These are phyloP conservation scores for Macrolepiota fuliginosa DNA, from an alignment of 768 basidiomycete genomes.

Conservation along the genomic window DNA sequence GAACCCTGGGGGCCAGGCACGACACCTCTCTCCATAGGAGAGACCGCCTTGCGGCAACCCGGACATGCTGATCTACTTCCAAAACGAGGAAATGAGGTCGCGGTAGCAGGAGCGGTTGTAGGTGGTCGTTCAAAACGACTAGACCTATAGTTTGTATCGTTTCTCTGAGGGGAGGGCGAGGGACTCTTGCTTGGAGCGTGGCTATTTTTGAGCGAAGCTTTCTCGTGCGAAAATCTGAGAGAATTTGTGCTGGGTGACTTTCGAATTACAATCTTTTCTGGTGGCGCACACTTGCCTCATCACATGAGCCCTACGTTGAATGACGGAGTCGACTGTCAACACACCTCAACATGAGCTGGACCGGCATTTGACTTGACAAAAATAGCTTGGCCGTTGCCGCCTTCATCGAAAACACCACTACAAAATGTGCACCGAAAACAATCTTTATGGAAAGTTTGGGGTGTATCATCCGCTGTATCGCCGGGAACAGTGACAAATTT, in stretches of 20 bases:
- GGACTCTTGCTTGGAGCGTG: not conserved
- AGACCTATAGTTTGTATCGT: conserved; percentile 20
- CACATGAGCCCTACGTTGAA: conserved; percentile 6
- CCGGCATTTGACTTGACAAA: conserved; percentile 67
- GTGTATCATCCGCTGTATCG: conserved; percentile 35
- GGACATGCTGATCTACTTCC: conserved; percentile 66
- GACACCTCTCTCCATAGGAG: conserved; percentile 82
- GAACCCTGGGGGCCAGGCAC: conserved; percentile 83
- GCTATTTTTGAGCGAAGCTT: conserved; percentile 12
- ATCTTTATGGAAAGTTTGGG: conserved; percentile 67
- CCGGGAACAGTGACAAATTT: conserved; percentile 73
- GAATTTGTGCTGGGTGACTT: conserved; percentile 27
- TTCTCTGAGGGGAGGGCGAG: conserved; percentile 15
- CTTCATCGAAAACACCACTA: conserved; percentile 59
- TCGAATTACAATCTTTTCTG: conserved; percentile 38
- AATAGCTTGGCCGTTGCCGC: conserved; percentile 58
- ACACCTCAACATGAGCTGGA: conserved; percentile 65
- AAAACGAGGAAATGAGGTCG: conserved; percentile 48
- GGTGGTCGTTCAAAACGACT: conserved; percentile 27
- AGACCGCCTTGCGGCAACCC: conserved; percentile 71
- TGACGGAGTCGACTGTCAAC: conserved; percentile 9
- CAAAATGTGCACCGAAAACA: conserved; percentile 79
- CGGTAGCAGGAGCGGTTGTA: conserved; percentile 14
- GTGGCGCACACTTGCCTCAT: conserved; percentile 40
- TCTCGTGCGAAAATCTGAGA: conserved; percentile 13